phyloP scores from a whole-genome alignment of 202 grass and related monocot species.

The Cymbopogon flexuosus region DNA sequence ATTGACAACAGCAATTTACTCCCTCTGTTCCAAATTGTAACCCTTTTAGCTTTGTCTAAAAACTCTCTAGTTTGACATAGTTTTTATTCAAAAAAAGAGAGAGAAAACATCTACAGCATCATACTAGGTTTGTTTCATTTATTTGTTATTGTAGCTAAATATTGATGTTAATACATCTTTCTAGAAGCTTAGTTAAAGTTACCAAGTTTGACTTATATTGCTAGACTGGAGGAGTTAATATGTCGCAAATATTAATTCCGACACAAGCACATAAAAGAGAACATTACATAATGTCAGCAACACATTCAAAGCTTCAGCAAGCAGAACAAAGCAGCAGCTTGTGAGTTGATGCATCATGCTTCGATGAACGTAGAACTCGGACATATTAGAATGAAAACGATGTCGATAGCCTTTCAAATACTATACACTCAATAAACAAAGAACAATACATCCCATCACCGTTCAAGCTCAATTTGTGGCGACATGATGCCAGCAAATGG shows the following conservation, averaged over 20 bases:
- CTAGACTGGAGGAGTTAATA: background rate
- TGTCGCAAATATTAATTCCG: background rate
- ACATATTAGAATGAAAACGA: background rate
- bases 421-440: constrained; percentile 29
- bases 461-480: background rate
- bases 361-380: background rate
- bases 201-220: no score
- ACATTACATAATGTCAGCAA: background rate
- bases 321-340: background rate
- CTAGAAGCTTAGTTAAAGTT: no score
- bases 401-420: background rate
- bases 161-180: no score
- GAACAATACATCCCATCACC: background rate
- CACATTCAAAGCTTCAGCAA: background rate
- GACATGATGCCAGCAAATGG: background rate
- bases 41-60: background rate
- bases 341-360: background rate
- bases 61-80: background rate
- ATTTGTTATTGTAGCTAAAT: no score
- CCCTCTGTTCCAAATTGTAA: background rate
- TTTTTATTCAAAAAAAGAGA: no score
- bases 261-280: background rate
- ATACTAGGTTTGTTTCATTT: no score
- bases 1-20: background rate
- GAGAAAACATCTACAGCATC: no score